Percentiles rank a stretch among this genome's conserved stretches.
Evolutionary conservation across 768 basidiomycete species (phyloP).

Genomic region (Infundibulicybe gibba): DNA sequence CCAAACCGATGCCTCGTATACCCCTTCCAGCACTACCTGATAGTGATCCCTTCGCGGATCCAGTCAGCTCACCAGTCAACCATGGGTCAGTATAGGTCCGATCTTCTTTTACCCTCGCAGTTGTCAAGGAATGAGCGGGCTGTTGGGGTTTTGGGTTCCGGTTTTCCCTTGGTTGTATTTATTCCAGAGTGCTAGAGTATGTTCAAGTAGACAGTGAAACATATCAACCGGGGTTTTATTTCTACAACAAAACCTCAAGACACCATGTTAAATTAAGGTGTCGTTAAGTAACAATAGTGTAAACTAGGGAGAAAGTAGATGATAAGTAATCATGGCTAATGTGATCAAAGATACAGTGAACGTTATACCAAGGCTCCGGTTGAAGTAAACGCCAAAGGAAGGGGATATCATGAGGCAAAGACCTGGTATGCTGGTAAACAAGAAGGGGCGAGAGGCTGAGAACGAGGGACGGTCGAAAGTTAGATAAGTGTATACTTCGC

Average conservation of each 20-base stretch:
- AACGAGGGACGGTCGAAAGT: background rate
- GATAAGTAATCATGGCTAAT: conserved; percentile 8
- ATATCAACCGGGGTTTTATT: conserved; percentile 1
- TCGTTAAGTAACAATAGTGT: conserved; percentile 10
- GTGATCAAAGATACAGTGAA: conserved; percentile 17
- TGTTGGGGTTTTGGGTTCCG: too few relatives aligned
- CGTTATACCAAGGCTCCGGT: conserved; percentile 2
- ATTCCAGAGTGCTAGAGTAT: too few relatives aligned
- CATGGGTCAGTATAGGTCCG: too few relatives aligned
- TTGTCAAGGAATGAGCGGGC: too few relatives aligned
- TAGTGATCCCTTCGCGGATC: too few relatives aligned
- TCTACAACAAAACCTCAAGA: conserved; percentile 4
- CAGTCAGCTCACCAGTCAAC: too few relatives aligned
- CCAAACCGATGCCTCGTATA: too few relatives aligned
- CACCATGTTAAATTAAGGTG: conserved; percentile 7
- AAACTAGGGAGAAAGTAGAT: conserved; percentile 8
- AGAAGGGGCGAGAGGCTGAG: conserved; percentile 1
- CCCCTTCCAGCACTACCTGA: too few relatives aligned
- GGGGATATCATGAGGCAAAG: conserved; percentile 6
- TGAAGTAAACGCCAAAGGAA: conserved; percentile 4
- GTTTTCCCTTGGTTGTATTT: too few relatives aligned
- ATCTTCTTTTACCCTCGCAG: too few relatives aligned
- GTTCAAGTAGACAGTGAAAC: background rate
- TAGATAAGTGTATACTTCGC: too few relatives aligned
- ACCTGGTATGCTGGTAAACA: conserved; percentile 9